A percentile compares a stretch with the other conserved stretches of the same genome.
phyloP scores from a whole-genome alignment of 1,284 basidiomycete species.

The Naganishia cerealis region DNA sequence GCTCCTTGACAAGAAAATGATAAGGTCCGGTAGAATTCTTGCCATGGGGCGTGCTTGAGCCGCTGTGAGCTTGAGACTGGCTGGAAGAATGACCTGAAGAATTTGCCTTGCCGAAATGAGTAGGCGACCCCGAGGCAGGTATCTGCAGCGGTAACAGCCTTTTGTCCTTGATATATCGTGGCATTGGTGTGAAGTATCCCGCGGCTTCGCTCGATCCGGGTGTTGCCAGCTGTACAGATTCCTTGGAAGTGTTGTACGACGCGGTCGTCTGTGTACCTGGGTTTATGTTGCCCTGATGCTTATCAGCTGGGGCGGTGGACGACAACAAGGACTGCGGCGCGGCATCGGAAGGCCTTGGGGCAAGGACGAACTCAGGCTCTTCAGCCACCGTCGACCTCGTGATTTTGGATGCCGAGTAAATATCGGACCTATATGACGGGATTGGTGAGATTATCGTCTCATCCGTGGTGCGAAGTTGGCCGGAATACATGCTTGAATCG shows the following conservation, averaged over 20 bases:
- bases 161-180: constrained; percentile 20
- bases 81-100: background rate
- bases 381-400: background rate
- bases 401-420: background rate
- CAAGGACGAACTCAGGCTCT: constrained; percentile 1
- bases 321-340: background rate
- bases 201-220: background rate
- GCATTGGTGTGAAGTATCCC: constrained; percentile 10
- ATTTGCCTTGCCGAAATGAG: background rate
- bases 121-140: background rate
- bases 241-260: background rate
- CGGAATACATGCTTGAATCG: background rate
- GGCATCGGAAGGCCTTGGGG: background rate
- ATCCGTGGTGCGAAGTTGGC: background rate
- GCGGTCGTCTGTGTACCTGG: background rate
- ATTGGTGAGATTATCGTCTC: background rate
- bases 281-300: background rate
- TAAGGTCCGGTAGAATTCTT: constrained; percentile 51
- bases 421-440: constrained; percentile 9
- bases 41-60: background rate
- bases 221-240: background rate
- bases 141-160: constrained; percentile 14
- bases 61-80: background rate
- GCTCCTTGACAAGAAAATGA: constrained; percentile 59
- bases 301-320: background rate